Evolutionary conservation across 768 basidiomycete species (phyloP), one percentile per base, ranked within the genome.

Genomic region (Boletus subcaerulescens): DNA sequence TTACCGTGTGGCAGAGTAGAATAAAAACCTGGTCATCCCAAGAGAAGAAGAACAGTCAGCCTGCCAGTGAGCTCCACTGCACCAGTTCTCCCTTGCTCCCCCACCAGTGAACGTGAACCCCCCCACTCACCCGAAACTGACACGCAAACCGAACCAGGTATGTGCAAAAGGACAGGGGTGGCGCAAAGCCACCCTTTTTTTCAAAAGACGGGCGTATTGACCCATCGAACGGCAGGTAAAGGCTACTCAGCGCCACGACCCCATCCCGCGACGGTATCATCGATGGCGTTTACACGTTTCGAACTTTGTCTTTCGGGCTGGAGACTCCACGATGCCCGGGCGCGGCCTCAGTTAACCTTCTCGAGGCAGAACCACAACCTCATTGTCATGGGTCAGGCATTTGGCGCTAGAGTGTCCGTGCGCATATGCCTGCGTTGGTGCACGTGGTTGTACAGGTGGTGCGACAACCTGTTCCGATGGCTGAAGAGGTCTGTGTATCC

Each of bases 231-330:
- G 38, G 14, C 38, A 39, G 43, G 4, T 18, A 33, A 32, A 31
- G 11, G 18, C 35, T 20, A 48, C 4, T 42, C 35, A 44, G 51
- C 11, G n/a, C 36, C 33, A 40, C 18, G 42, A 29, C 20, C 10
- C 5, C 22, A 10, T 45, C 38, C 43, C 45, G 32, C 46, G 35
- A 47, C 52, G 29, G 22, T 54, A 24, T 42, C 32, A 3, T 29
- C 44, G 20, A 65, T 65, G 64, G 26, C 55, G 29, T 64, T 65
- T n/a, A 58, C 65, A 55, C 64, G 59, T 53, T 65, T 67, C 45
- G 64, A 65, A 41, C 62, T 67, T 15, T 57, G 55, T 48, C 55
- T 51, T 17, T 55, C 62, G 10, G 55, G 57, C 48, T 64, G 65
- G 64, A 54, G 62, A 40, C 52, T 65, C 53, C 57, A 65, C 40